These are phyloP conservation scores for Vigna reflexopilosa DNA, from an alignment of 306 rosid genomes.

Conservation along the genomic window DNA sequence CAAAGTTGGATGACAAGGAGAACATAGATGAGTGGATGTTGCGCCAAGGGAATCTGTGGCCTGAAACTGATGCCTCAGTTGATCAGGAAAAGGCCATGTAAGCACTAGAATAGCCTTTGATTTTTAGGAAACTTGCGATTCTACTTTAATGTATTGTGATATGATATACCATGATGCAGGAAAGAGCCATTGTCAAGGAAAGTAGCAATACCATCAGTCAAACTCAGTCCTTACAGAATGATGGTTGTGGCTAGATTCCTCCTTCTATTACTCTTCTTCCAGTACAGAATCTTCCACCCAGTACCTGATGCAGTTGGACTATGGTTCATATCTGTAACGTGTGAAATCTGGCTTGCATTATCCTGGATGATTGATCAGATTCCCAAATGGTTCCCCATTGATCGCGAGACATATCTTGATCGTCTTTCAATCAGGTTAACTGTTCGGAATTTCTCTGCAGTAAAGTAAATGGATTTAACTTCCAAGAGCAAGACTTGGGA, in stretches of 20 bases:
- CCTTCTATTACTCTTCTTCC: constrained; percentile 69
- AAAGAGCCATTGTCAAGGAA: constrained; percentile 92
- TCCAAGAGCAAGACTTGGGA: constrained; percentile 5
- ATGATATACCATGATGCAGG: constrained; percentile 60
- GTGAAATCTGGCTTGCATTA: constrained; percentile 92
- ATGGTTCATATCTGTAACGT: constrained; percentile 82
- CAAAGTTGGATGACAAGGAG: constrained; percentile 73
- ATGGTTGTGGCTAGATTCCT: constrained; percentile 76
- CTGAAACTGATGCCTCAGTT: constrained; percentile 69
- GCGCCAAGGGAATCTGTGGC: constrained; percentile 80
- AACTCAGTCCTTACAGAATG: constrained; percentile 92
- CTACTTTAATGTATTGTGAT: not conserved
- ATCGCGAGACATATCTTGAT: constrained; percentile 93
- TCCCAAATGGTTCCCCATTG: constrained; percentile 97
- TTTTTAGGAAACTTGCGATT: not conserved
- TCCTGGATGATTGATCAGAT: constrained; percentile 97
- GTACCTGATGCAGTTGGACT: constrained; percentile 89
- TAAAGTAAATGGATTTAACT: not conserved
- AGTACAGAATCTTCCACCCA: constrained; percentile 80
- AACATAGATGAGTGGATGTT: constrained; percentile 85
- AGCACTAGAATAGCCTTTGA: constrained; percentile 35
- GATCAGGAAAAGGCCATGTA: constrained; percentile 90
- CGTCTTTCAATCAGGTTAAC: constrained; percentile 97
- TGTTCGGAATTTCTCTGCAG: constrained; percentile 31
- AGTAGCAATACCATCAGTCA: constrained; percentile 91